These are phyloP conservation scores for Glutinoglossum americanum DNA, from an alignment of 495 filamentous ascomycete species.

Conservation along the genomic window DNA sequence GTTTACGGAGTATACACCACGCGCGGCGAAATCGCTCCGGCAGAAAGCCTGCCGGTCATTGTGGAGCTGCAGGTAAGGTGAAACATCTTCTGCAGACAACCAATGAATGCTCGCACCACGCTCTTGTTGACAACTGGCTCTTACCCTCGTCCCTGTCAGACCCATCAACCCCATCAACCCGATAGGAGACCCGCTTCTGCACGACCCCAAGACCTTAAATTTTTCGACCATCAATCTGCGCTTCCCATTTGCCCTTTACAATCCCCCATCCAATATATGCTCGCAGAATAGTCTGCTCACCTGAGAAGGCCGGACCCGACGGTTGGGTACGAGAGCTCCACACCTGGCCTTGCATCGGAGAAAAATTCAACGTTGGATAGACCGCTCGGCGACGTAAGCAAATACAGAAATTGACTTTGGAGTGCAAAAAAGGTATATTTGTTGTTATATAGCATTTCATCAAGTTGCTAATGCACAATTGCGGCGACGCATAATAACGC, in stretches of 20 bases:
- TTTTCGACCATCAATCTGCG: not conserved
- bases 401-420: not conserved
- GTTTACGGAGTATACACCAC: not conserved
- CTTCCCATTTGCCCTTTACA: not conserved
- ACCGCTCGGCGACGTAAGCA: not conserved
- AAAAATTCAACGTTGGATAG: not conserved
- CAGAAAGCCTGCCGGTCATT: not conserved
- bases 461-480: not conserved
- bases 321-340: not conserved
- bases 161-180: not conserved
- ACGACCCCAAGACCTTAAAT: not conserved
- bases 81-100: not conserved
- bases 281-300: not conserved
- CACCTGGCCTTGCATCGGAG: not conserved
- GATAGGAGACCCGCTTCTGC: conserved; percentile 1
- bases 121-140: not conserved
- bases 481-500: not conserved
- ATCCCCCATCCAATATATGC: not conserved
- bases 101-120: not conserved
- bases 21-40: not conserved
- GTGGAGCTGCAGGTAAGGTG: not conserved
- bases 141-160: not conserved
- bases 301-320: conserved; percentile 2
- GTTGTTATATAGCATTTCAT: not conserved
- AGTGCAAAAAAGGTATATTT: not conserved